Base-by-base conservation (phyloP, 306 rosid species). In the Lotus japonicus region DNA sequence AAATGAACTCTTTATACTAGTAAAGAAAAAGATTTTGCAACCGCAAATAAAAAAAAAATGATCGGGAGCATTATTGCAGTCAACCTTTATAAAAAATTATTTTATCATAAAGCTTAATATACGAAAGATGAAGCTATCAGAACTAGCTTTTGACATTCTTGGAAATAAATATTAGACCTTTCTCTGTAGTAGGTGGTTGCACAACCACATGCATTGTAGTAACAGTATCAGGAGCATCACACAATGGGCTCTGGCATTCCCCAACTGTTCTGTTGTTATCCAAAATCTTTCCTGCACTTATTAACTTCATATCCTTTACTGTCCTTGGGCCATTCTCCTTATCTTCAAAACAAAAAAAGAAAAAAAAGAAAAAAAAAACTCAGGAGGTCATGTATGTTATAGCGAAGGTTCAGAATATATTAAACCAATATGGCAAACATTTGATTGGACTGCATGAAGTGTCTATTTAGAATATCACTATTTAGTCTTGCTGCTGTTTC, bases 151-250 rank as follows among this genome's bases (percentile, higher is more conserved):
- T 44, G 42, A 44, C 31, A 41, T 54, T 59, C 18, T 64, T 39
- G 50, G 59, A 55, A 73, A 55, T 39, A 66, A 58, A 58, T 16
- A 52, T 28, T 11, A 26, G 64, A 92, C 98, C 98, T 92, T 90
- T 92, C 55, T 88, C 97, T 50, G 55, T 44, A 7, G 85, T 62
- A 13, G 96, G 88, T 50, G 82, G 91, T 71, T 92, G 98, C 79
- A 92, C 84, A 70, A 92, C 81, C 10, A 90, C 97, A 68, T 88
- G 98, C 98, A 92, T 92, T 14, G 98, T 92, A 7, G 97, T 92
- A 17, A 91, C 88, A 51, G 87, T 85, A 13, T 86, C 97, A 5
- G 97, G 97, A 45, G 86, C 69, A 56, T 92, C 97, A 16, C 77
- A 82, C 56, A 89, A 73, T 19, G 97, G 98, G 84, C 94, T 92